Base-by-base conservation (phyloP, 2,329 filamentous ascomycete genomes). In the Calonectria montana region DNA sequence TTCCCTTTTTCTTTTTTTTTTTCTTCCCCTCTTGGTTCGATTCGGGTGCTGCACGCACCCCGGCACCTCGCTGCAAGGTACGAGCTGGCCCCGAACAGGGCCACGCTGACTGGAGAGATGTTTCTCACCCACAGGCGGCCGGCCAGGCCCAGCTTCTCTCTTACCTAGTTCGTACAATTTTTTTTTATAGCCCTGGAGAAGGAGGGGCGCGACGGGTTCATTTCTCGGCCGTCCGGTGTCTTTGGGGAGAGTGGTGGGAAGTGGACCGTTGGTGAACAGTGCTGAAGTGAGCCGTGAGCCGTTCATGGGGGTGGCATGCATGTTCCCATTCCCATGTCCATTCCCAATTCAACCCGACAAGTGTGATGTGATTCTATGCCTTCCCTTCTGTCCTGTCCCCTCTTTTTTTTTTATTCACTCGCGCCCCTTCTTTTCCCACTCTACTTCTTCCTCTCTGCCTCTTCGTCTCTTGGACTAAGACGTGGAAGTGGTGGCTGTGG, bases 201-300 rank as follows among this genome's bases (percentile, higher is more conserved):
- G 25, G 50, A n/a, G 35, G 53, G 53, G 35, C 31, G 12, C 53
- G n/a, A 4, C 25, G 9, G 57, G 13, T 27, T 61, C 66, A 50
- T 55, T 62, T 55, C 67, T 63, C 47, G 45, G 27, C 57, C 55
- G 55, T 62, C 63, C 23, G 63, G 63, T 70, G 63, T 31, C 66
- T 63, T 67, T 70, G 45, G 63, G 68, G 43, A 69, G 59, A 66
- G 63, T 67, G 68, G 55, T 66, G 63, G 39, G 45, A 59, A 48
- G 61, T 47, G 48, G 61, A 69, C 59, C 47, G 62, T 8, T n/a
- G 18, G 23, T 39, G 48, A 59, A 41, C 67, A 61, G 35, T 39
- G 45, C 47, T 53, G 27, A 23, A 27, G 57, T 29, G 57, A 43
- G 57, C 57, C 39, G 57, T 43, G 25, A 41, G 57, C 37, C 39